Percentiles rank a stretch among this genome's conserved stretches.
Conservation (phyloP, 2,329 filamentous ascomycete genomes). For the Cladophialophora exuberans region DNA sequence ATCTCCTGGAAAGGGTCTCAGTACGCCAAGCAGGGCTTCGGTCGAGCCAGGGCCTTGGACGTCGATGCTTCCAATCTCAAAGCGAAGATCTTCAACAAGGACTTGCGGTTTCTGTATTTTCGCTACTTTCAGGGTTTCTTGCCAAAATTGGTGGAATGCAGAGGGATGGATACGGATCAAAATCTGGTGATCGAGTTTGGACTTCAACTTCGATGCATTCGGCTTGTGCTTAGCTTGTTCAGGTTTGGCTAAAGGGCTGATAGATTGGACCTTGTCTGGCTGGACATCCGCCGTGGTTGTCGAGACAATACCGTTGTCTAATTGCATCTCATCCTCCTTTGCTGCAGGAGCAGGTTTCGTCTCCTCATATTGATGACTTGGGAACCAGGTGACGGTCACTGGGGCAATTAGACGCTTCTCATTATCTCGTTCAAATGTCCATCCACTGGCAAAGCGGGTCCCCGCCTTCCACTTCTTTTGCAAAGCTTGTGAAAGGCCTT, state of each 20-base stretch:
- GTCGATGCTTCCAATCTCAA: constrained; percentile 73
- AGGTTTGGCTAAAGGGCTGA: too few relatives aligned
- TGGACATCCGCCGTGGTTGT: too few relatives aligned
- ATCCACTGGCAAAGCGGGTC: constrained; percentile 60
- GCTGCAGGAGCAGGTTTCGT: background rate
- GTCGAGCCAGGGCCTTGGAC: constrained; percentile 75
- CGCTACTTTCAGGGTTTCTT: constrained; percentile 59
- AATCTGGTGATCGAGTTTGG: constrained; percentile 55
- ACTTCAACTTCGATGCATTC: constrained; percentile 22
- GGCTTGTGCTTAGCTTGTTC: background rate
- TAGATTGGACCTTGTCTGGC: background rate
- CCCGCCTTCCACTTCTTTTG: constrained; percentile 73
- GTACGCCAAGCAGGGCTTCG: constrained; percentile 71
- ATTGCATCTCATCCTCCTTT: background rate
- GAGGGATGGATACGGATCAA: constrained; percentile 82
- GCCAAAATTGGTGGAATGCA: constrained; percentile 68
- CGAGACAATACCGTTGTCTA: background rate
- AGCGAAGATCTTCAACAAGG: constrained; percentile 67
- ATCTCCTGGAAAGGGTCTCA: constrained; percentile 57
- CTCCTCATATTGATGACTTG: constrained; percentile 32
- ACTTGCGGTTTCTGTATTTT: constrained; percentile 66
- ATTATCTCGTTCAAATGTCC: constrained; percentile 60
- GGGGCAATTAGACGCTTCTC: constrained; percentile 67
- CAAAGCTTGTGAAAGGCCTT: constrained; percentile 64
- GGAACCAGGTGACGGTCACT: constrained; percentile 71